These are phyloP conservation scores for Mycena venus DNA, from an alignment of 768 basidiomycete species.

Conservation along the genomic window DNA sequence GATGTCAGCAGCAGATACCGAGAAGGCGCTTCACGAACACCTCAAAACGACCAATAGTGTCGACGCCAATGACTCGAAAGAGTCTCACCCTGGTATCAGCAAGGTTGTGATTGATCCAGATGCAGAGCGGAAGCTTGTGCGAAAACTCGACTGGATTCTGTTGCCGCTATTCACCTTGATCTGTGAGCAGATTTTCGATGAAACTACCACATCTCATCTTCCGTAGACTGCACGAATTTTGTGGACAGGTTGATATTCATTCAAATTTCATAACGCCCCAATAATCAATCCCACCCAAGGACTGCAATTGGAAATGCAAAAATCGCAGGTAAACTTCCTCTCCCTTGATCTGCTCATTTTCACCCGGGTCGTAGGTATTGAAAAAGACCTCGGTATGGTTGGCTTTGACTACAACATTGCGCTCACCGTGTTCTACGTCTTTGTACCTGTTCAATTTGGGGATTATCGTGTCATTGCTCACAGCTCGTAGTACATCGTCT, in stretches of 20 bases:
- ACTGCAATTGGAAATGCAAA: constrained; percentile 50
- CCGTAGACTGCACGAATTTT: constrained; percentile 53
- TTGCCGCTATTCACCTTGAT: constrained; percentile 56
- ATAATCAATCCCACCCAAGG: constrained; percentile 4
- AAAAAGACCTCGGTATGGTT: constrained; percentile 56
- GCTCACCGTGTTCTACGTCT: constrained; percentile 57
- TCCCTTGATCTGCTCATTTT: neutral
- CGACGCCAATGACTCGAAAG: neutral
- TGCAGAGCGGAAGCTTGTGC: constrained; percentile 49
- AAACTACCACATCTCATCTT: neutral
- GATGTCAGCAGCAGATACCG: constrained; percentile 10
- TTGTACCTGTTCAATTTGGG: constrained; percentile 38
- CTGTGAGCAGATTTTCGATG: constrained; percentile 43
- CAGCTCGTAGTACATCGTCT: constrained; percentile 47
- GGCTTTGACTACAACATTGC: constrained; percentile 58
- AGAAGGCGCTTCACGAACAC: constrained; percentile 1
- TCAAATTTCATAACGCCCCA: neutral
- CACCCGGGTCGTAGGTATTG: constrained; percentile 42
- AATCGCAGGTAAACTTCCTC: constrained; percentile 43
- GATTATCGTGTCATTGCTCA: neutral
- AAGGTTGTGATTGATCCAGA: constrained; percentile 43
- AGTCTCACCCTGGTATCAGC: neutral
- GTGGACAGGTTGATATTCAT: constrained; percentile 47
- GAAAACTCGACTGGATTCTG: constrained; percentile 51
- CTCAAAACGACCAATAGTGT: neutral